Percentiles rank a stretch among this genome's conserved stretches.
Evolutionary conservation across 129 eudicot genomes (phyloP).

Genomic region (Tagetes patula): DNA sequence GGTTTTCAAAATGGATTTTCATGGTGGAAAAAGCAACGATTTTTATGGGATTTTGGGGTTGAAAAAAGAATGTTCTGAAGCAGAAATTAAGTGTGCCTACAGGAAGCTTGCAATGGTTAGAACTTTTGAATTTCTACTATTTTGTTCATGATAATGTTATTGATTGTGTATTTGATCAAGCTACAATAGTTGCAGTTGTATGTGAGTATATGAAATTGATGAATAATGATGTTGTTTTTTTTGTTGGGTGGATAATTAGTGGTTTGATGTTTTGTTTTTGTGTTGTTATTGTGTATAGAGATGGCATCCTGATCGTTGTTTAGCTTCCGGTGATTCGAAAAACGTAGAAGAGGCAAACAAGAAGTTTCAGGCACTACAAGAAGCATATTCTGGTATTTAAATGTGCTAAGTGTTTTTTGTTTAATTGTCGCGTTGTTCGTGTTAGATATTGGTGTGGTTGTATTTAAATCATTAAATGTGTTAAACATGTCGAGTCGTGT

Average conservation of each 20-base stretch:
- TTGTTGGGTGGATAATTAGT: background rate
- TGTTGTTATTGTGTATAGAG: slow-evolving; percentile 37
- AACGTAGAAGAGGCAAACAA: slow-evolving; percentile 68
- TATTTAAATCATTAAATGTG: too few relatives aligned
- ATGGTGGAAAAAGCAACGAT: slow-evolving; percentile 43
- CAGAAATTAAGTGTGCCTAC: slow-evolving; percentile 71
- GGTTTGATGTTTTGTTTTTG: background rate
- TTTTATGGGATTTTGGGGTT: slow-evolving; percentile 73
- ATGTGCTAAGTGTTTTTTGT: background rate
- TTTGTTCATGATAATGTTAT: background rate
- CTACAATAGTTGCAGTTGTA: background rate
- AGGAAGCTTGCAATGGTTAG: slow-evolving; percentile 89
- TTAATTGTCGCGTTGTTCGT: too few relatives aligned
- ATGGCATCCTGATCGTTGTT: slow-evolving; percentile 92
- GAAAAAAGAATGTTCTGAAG: slow-evolving; percentile 61
- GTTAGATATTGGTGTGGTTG: too few relatives aligned
- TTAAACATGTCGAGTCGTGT: too few relatives aligned
- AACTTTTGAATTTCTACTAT: background rate
- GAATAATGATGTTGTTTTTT: background rate
- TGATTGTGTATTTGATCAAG: background rate
- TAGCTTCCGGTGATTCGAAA: slow-evolving; percentile 57
- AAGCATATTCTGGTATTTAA: slow-evolving; percentile 75
- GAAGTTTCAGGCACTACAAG: slow-evolving; percentile 73
- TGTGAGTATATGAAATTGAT: background rate
- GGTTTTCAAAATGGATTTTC: slow-evolving; percentile 43